These are phyloP conservation scores for sweet orange (Citrus sinensis) DNA, from an alignment of 345 rosid species.

Conservation along the genomic window DVS_A1.0 CM039167.1:25857501-25858000, in stretches of 20 bases:
- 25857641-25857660: slow-evolving; percentile 96
- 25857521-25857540: slow-evolving; percentile 93
- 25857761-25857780: not conserved
- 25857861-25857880: slow-evolving; percentile 1
- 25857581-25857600: slow-evolving; percentile 95
- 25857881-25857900: slow-evolving; percentile 1
- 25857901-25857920: slow-evolving; percentile 11
- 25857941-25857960: not conserved
- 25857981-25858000: not conserved
- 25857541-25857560: slow-evolving; percentile 91
- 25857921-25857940: slow-evolving; percentile 34
- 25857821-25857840: not conserved
- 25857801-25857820: slow-evolving; percentile 31
- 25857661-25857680: slow-evolving; percentile 82
- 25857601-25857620: slow-evolving; percentile 96
- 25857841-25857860: not conserved
- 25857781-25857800: slow-evolving; percentile 15
- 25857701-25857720: slow-evolving; percentile 96
- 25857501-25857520: not conserved
- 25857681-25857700: slow-evolving; percentile 94
- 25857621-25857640: slow-evolving; percentile 99
- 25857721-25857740: slow-evolving; percentile 85
- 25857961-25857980: not conserved
- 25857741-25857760: slow-evolving; percentile 78
- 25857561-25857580: slow-evolving; percentile 98